phyloP scores from a whole-genome alignment of 306 rosid species.

The Rosa rugosa region DNA sequence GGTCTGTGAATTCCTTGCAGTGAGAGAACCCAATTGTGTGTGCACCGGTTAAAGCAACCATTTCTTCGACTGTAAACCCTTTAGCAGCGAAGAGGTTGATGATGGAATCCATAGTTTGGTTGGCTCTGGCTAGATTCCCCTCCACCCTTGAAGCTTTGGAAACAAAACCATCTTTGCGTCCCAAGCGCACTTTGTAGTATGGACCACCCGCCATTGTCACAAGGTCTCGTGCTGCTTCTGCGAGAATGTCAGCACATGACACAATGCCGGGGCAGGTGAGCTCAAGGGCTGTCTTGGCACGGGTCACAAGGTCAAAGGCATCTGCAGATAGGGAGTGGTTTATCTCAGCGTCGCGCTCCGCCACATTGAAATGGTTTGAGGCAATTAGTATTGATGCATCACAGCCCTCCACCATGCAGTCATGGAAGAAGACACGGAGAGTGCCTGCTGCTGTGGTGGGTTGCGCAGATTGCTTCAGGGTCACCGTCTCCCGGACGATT shows the following conservation, averaged over 20 bases:
- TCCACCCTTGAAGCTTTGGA: conserved; percentile 35
- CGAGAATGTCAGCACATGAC: conserved; percentile 53
- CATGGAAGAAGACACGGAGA: conserved; percentile 47
- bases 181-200: conserved; percentile 37
- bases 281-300: conserved; percentile 43
- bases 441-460: conserved; percentile 52
- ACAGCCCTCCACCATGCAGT: conserved; percentile 52
- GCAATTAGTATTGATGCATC: conserved; percentile 46
- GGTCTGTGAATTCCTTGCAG: conserved; percentile 48
- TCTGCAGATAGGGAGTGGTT: conserved; percentile 51
- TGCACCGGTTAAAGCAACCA: conserved; percentile 51
- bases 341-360: conserved; percentile 47
- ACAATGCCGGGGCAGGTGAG: conserved; percentile 57
- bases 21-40: conserved; percentile 58
- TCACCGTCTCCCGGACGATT: conserved; percentile 35
- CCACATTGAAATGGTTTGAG: conserved; percentile 35
- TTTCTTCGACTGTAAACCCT: conserved; percentile 43
- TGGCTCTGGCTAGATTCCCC: conserved; percentile 29
- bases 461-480: conserved; percentile 30
- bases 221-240: conserved; percentile 50
- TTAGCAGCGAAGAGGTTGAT: conserved; percentile 33
- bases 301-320: conserved; percentile 42
- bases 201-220: conserved; percentile 53
- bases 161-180: conserved; percentile 43
- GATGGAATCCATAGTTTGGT: conserved; percentile 31